A percentile compares a stretch with the other conserved stretches of the same genome.
Conservation (phyloP, 2,329 filamentous ascomycete species). For the Cladosporium oxysporum region DNA sequence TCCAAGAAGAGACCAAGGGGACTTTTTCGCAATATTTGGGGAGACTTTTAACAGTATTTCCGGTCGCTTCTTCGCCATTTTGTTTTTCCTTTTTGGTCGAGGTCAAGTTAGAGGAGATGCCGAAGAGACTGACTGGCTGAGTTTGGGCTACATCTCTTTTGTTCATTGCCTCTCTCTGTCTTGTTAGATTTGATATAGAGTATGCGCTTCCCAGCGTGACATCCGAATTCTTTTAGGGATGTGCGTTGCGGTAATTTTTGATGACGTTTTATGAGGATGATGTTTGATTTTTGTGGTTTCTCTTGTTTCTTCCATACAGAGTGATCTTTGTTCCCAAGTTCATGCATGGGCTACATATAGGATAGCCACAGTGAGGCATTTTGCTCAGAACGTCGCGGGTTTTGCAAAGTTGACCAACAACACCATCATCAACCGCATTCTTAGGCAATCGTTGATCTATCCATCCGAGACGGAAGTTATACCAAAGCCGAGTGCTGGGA, state of each 20-base stretch:
- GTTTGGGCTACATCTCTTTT: not conserved
- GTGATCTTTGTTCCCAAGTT: not conserved
- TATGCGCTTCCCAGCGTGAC: not conserved
- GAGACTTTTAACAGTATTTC: not conserved
- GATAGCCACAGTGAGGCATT: not conserved
- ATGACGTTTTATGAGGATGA: not conserved
- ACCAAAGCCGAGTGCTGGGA: no score
- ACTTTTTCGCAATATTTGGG: not conserved
- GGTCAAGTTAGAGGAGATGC: not conserved
- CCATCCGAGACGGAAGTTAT: not conserved
- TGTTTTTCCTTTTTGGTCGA: not conserved
- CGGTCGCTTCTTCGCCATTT: not conserved
- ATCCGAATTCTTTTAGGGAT: not conserved
- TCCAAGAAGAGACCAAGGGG: not conserved
- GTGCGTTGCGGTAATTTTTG: not conserved
- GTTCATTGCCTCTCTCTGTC: not conserved
- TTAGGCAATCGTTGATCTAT: not conserved
- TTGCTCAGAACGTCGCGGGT: not conserved
- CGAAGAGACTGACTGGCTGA: not conserved
- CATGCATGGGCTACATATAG: not conserved
- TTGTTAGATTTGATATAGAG: not conserved
- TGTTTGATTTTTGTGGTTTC: not conserved
- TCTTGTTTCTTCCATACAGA: not conserved
- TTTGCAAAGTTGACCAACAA: not conserved
- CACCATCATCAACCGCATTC: not conserved